These are phyloP conservation scores for Metroxylon sagu DNA, from an alignment of 176 grass and related monocot species.

Conservation along the genomic window DNA sequence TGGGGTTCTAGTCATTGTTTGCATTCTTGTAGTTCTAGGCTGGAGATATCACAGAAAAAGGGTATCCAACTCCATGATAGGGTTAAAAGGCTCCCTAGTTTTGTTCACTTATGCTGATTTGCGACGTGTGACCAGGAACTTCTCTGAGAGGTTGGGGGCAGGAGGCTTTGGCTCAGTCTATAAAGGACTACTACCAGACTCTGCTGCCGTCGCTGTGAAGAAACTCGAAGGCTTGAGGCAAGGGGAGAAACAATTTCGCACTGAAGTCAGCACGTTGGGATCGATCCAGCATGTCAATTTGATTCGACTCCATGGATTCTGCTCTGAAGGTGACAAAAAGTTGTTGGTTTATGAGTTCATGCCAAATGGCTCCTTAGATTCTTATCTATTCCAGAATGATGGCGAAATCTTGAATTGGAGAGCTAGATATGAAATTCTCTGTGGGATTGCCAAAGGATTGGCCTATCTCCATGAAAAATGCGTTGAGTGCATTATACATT, in stretches of 20 bases:
- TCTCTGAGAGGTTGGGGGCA: slow-evolving; percentile 22
- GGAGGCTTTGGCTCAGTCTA: slow-evolving; percentile 31
- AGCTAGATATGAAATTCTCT: too few relatives aligned
- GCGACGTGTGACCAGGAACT: slow-evolving; percentile 25
- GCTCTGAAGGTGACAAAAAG: slow-evolving; percentile 9
- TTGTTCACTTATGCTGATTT: slow-evolving; percentile 24
- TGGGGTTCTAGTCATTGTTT: not conserved
- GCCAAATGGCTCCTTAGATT: too few relatives aligned
- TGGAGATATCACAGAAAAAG: slow-evolving; percentile 11
- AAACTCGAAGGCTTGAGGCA: slow-evolving; percentile 33
- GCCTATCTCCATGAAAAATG: too few relatives aligned
- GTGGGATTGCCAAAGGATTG: too few relatives aligned
- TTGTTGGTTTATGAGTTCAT: not conserved
- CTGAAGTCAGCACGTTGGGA: slow-evolving; percentile 28
- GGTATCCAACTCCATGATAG: not conserved
- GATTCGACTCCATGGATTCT: slow-evolving; percentile 21
- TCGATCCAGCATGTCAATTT: slow-evolving; percentile 30
- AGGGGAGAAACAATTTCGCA: slow-evolving; percentile 32
- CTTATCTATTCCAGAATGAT: too few relatives aligned
- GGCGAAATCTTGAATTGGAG: too few relatives aligned
- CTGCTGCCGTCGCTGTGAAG: slow-evolving; percentile 21
- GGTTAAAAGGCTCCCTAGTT: not conserved
- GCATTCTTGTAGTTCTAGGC: not conserved
- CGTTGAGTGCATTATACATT: too few relatives aligned
- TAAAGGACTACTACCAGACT: slow-evolving; percentile 18